Conservation (phyloP, 495 filamentous ascomycete species). For the Xylaria flabelliformis region DNA sequence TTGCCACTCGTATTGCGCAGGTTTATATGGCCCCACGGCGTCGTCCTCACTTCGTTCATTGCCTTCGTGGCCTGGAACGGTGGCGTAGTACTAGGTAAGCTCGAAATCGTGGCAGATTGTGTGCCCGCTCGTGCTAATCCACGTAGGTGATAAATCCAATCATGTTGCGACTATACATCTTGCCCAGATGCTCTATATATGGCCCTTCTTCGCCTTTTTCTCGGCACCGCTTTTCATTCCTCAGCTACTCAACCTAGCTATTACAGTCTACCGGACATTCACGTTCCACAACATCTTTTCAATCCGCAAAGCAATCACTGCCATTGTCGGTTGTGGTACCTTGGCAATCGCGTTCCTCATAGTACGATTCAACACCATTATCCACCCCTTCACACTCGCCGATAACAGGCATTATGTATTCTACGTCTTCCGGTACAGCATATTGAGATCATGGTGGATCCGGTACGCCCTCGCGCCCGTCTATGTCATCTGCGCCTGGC, state of each 20-base stretch:
- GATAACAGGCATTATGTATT: conserved; percentile 98
- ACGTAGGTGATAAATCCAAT: conserved; percentile 85
- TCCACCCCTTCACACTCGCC: conserved; percentile 95
- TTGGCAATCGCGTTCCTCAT: conserved; percentile 58
- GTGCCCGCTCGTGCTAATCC: conserved; percentile 28
- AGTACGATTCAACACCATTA: conserved; percentile 84
- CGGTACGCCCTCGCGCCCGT: conserved; percentile 70
- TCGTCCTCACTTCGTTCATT: conserved; percentile 71
- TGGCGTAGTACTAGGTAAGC: conserved; percentile 84
- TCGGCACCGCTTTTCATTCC: conserved; percentile 77
- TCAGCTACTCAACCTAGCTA: conserved; percentile 23
- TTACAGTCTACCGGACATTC: not conserved
- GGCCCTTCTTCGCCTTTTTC: conserved; percentile 88
- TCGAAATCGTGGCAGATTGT: not conserved
- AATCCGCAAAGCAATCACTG: not conserved
- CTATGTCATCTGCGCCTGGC: conserved; percentile 61
- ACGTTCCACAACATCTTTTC: not conserved
- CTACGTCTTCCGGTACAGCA: conserved; percentile 88
- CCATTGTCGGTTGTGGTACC: conserved; percentile 36
- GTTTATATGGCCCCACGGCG: conserved; percentile 70
- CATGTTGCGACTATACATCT: conserved; percentile 88
- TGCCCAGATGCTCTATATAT: conserved; percentile 93
- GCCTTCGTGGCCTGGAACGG: conserved; percentile 85
- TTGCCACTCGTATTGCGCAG: conserved; percentile 52
- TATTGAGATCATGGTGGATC: conserved; percentile 64